Evolutionary conservation across 1,139 yeast genomes (phyloP).

Genomic region (Kodamaea fungicola): DNA sequence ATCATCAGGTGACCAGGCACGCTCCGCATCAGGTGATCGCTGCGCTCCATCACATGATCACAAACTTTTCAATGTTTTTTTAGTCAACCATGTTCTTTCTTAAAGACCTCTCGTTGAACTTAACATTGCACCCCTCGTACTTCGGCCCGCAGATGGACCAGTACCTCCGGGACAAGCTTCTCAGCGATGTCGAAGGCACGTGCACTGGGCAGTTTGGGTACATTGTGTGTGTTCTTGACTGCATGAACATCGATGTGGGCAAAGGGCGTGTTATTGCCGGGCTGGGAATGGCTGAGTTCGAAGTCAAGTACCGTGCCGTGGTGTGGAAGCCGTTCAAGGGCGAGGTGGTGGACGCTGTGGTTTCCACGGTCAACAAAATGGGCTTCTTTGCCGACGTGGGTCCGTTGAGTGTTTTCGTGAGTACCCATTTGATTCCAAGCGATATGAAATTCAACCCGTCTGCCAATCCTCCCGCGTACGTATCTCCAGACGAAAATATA

Average conservation of each 20-base stretch:
- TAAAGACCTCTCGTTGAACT: slow-evolving; percentile 86
- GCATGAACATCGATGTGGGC: slow-evolving; percentile 93
- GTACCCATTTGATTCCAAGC: slow-evolving; percentile 90
- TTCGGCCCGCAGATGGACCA: slow-evolving; percentile 98
- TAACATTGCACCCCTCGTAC: slow-evolving; percentile 94
- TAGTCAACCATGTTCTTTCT: slow-evolving; percentile 37
- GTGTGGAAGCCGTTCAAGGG: slow-evolving; percentile 99
- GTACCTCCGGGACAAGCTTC: slow-evolving; percentile 79
- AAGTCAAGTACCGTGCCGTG: slow-evolving; percentile 92
- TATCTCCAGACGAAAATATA: slow-evolving; percentile 90
- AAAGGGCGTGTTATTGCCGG: slow-evolving; percentile 90
- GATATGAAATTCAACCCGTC: slow-evolving; percentile 94
- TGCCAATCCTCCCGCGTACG: slow-evolving; percentile 98
- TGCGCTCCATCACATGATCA: no score
- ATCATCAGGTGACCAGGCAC: no score
- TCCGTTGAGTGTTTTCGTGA: slow-evolving; percentile 90
- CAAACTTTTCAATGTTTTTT: no score
- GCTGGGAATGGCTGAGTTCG: slow-evolving; percentile 91
- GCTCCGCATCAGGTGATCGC: no score
- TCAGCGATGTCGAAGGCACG: slow-evolving; percentile 97
- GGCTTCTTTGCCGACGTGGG: slow-evolving; percentile 99
- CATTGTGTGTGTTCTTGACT: slow-evolving; percentile 92
- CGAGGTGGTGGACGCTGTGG: slow-evolving; percentile 96
- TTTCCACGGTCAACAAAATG: slow-evolving; percentile 90
- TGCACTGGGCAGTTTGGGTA: slow-evolving; percentile 99